Evolutionary conservation across 805 yeast species (phyloP), one percentile per base, ranked within the genome.

Genomic region (Saccharomycopsis selenospora): DNA sequence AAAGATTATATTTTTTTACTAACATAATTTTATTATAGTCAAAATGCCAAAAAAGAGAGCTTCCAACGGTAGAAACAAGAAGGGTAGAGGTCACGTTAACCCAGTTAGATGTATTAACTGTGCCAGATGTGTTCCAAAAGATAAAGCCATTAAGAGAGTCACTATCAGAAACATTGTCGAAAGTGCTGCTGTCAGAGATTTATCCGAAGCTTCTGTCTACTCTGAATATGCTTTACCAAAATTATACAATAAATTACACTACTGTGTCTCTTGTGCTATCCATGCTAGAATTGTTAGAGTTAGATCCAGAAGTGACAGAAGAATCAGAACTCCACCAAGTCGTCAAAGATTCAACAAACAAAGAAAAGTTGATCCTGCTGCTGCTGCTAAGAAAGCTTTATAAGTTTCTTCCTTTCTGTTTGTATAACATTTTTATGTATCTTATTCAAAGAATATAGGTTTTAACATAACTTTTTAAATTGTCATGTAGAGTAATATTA

Each of bases 31-130:
- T n/a, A 18, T 38, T 6, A 18, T 24, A 33, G 38, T 60, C 74
- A 82, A 74, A 61, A 93, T 93, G 99, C 98, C 99, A 77, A 93
- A 93, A 88, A 93, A 93, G 98, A 91, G 99, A 90, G 89, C 98
- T 76, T 89, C 97, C 93, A 89, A 90, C 97, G 99, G 99, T 84
- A 91, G 99, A 83, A 93, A 93, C 95, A 93, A 93, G 95, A 90
- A 89, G 81, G 98, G 98, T 74, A 93, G 99, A 88, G 99, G 99
- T 73, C 98, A 93, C 96, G 96, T 87, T 76, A 87, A 86, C 77
- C 95, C 96, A 73, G 97, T 91, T 70, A 90, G 99, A 85, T 93
- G 99, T 82, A 85, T 89, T 71, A 93, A 93, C 96, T 93, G 99
- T 79, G 85, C 96, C 68, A 88, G 95, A 77, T 87, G 95, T 80